Evolutionary conservation across 331 rosid species (phyloP).

Genomic region (Malus hybrid): DNA sequence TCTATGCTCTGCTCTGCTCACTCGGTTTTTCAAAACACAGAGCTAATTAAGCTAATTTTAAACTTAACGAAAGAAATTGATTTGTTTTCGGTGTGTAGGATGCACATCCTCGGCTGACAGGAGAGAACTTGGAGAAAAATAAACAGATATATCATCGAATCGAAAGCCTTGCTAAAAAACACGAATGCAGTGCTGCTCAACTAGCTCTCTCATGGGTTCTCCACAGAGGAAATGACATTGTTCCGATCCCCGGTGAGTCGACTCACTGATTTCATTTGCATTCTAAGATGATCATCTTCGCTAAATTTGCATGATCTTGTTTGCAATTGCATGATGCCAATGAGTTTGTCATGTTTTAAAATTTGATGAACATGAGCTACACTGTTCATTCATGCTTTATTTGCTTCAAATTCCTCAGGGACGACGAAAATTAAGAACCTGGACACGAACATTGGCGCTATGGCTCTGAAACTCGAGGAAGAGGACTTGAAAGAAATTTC

Average conservation of each 20-base stretch:
- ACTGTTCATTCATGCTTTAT: not conserved
- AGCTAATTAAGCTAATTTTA: not conserved
- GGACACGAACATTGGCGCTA: conserved; percentile 25
- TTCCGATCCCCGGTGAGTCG: conserved; percentile 56
- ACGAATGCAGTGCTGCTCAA: conserved; percentile 34
- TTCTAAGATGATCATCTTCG: too few species aligned
- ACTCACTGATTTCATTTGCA: too few species aligned
- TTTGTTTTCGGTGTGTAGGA: conserved; percentile 7
- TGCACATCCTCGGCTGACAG: conserved; percentile 35
- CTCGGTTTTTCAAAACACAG: not conserved
- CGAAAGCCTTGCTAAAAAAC: conserved; percentile 31
- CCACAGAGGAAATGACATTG: conserved; percentile 47
- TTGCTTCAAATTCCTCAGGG: conserved; percentile 15
- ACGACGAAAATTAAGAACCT: conserved; percentile 41
- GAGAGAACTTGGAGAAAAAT: conserved; percentile 52
- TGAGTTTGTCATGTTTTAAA: not conserved
- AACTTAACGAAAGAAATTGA: not conserved
- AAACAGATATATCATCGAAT: conserved; percentile 31
- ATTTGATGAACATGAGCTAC: not conserved
- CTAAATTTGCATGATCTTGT: too few species aligned
- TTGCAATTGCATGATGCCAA: too few species aligned
- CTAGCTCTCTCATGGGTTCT: conserved; percentile 52
- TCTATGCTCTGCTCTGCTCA: not conserved
- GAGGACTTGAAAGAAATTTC: conserved; percentile 25
- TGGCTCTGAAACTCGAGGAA: conserved; percentile 19